Percentiles rank a stretch among this genome's conserved stretches.
These are phyloP conservation scores for Leishmania mexicana DNA, from an alignment of 208 protist species.

Conservation along the genomic window DNA sequence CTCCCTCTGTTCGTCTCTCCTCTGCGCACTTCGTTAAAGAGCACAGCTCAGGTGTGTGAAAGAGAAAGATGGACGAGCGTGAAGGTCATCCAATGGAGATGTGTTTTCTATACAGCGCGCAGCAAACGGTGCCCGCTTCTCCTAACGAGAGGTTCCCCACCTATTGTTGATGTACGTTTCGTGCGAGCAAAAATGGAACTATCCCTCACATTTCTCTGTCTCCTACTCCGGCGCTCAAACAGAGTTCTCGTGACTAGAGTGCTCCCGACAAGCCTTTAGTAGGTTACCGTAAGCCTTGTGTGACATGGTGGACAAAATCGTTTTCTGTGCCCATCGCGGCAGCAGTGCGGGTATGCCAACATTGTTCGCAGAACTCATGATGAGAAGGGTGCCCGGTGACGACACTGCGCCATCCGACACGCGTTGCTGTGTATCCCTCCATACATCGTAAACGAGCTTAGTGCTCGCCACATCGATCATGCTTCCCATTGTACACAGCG, in stretches of 20 bases:
- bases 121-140: not conserved
- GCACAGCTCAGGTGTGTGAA: not conserved
- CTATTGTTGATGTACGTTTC: not conserved
- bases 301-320: slow-evolving; percentile 40
- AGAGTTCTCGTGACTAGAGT: not conserved
- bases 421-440: slow-evolving; percentile 31
- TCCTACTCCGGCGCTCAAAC: not conserved
- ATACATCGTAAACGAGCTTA: slow-evolving; percentile 43
- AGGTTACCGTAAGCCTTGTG: slow-evolving; percentile 48
- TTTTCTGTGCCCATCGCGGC: slow-evolving; percentile 51
- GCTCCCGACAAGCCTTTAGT: slow-evolving; percentile 12
- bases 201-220: not conserved
- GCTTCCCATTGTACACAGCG: slow-evolving; percentile 39
- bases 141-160: not conserved
- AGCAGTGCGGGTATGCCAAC: slow-evolving; percentile 40
- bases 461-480: slow-evolving; percentile 38
- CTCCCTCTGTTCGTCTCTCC: not conserved
- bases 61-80: not conserved
- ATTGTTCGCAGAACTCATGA: slow-evolving; percentile 77
- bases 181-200: not conserved
- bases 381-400: slow-evolving; percentile 44
- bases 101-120: not conserved
- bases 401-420: slow-evolving; percentile 5
- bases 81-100: not conserved
- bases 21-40: not conserved